Evolutionary conservation across 345 rosid genomes (phyloP).

Genomic region (Lumnitzera racemosa): DNA sequence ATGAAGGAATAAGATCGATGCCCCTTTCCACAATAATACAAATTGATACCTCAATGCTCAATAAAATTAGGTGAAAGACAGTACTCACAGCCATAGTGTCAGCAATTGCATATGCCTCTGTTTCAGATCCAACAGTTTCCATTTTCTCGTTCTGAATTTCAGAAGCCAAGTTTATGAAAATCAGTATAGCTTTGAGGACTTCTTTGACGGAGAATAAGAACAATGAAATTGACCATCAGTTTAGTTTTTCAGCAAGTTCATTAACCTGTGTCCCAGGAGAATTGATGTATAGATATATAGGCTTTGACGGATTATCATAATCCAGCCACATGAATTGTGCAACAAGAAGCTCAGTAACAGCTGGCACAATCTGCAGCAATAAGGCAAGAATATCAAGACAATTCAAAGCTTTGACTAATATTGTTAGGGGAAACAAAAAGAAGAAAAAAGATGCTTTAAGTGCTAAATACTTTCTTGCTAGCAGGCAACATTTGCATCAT

Average conservation of each 20-base stretch:
- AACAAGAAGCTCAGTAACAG: conserved; percentile 82
- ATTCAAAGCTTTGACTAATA: conserved; percentile 3
- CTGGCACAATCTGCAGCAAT: conserved; percentile 66
- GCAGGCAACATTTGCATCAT: background rate
- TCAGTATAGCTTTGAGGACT: background rate
- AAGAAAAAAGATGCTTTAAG: background rate
- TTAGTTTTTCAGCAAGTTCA: background rate
- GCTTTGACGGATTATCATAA: conserved; percentile 55
- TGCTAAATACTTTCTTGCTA: background rate
- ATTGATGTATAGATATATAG: conserved; percentile 77
- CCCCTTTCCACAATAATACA: too few relatives aligned
- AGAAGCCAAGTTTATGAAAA: conserved; percentile 11
- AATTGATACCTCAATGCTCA: too few relatives aligned
- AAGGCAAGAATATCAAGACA: conserved; percentile 7
- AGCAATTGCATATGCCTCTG: conserved; percentile 89
- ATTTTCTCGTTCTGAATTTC: conserved; percentile 62
- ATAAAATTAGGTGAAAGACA: background rate
- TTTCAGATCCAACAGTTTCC: conserved; percentile 89
- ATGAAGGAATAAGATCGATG: too few relatives aligned
- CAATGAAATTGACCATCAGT: background rate
- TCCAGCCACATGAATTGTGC: conserved; percentile 86
- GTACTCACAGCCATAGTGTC: conserved; percentile 73
- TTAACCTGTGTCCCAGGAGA: conserved; percentile 82
- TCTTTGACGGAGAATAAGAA: background rate
- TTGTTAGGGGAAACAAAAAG: background rate